Conservation (phyloP, 2,329 filamentous ascomycete species). For the Bipolaris gigantea region DNA sequence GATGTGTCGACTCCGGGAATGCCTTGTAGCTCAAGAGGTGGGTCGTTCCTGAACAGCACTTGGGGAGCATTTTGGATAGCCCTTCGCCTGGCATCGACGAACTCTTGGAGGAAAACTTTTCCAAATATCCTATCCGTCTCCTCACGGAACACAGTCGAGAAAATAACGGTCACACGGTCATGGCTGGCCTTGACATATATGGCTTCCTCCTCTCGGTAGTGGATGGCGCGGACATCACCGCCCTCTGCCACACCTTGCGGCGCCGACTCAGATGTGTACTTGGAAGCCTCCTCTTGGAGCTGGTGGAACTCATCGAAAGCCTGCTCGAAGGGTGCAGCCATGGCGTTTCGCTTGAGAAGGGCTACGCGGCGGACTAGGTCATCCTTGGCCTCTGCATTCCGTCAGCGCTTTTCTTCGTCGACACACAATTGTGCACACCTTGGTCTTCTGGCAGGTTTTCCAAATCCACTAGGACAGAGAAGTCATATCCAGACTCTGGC, state of each 20-base stretch:
- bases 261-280: conserved; percentile 91
- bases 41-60: conserved; percentile 93
- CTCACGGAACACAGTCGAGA: conserved; percentile 96
- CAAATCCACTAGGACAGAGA: conserved; percentile 87
- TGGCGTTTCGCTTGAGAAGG: conserved; percentile 94
- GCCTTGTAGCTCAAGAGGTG: conserved; percentile 85
- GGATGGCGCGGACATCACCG: conserved; percentile 90
- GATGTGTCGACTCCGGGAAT: conserved; percentile 76
- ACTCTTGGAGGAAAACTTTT: conserved; percentile 93
- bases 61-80: conserved; percentile 98
- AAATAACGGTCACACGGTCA: conserved; percentile 97
- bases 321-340: conserved; percentile 97
- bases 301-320: conserved; percentile 92
- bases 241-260: conserved; percentile 89
- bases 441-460: conserved; percentile 82
- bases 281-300: conserved; percentile 83
- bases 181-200: conserved; percentile 98
- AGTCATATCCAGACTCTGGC: conserved; percentile 91
- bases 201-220: conserved; percentile 97
- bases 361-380: conserved; percentile 85
- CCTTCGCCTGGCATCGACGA: conserved; percentile 91
- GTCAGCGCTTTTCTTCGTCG: conserved; percentile 21
- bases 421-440: conserved; percentile 51
- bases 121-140: conserved; percentile 97
- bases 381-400: conserved; percentile 72